Percentiles rank a stretch among this genome's conserved stretches.
These are phyloP conservation scores for Solanum virginianum DNA, from an alignment of 257 asterid genomes.

Conservation along the genomic window DNA sequence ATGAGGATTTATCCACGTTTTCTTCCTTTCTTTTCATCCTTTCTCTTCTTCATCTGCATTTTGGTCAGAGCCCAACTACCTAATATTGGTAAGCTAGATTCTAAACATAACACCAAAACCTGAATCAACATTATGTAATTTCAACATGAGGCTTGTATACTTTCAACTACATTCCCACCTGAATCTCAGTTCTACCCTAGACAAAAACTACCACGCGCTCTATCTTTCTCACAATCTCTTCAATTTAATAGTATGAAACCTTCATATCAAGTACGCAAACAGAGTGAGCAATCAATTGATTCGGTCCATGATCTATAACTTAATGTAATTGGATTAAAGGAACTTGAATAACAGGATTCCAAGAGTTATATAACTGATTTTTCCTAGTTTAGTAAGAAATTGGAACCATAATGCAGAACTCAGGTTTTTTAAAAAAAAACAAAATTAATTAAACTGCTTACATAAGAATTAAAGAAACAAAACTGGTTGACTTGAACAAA, in stretches of 20 bases:
- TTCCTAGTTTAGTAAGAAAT: background rate
- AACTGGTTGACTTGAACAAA: no score
- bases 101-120: no score
- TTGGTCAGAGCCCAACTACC: background rate
- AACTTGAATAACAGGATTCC: background rate
- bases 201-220: background rate
- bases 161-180: background rate
- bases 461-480: background rate
- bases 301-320: background rate
- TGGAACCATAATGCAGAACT: background rate
- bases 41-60: background rate
- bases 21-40: background rate
- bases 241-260: background rate
- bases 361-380: background rate
- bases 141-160: background rate
- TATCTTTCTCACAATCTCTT: background rate
- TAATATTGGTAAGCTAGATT: background rate
- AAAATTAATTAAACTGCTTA: background rate
- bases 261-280: background rate
- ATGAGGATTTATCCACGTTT: background rate
- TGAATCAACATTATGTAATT: background rate
- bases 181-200: background rate
- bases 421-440: background rate
- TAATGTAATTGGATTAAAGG: background rate
- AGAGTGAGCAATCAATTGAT: background rate